These are phyloP conservation scores for Pythium brassicae DNA, from an alignment of 352 stramenopile species.

Conservation along the genomic window DNA sequence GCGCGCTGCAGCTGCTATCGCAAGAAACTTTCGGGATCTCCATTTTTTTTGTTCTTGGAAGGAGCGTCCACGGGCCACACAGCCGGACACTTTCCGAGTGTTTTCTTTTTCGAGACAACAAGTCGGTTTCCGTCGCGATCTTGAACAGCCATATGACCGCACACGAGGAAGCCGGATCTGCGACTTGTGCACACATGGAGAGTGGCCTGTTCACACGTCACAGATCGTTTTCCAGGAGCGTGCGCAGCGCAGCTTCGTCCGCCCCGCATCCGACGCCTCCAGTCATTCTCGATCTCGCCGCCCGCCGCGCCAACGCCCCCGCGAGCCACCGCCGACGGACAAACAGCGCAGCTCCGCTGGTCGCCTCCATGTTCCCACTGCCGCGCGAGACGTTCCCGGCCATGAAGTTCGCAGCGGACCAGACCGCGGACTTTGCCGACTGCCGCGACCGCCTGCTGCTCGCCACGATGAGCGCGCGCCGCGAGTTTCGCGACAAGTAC, in stretches of 20 bases:
- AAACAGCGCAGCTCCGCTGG: no score
- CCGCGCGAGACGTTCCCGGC: constrained; percentile 17
- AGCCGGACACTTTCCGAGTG: neutral
- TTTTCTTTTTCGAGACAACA: neutral
- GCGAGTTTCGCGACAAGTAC: constrained; percentile 20
- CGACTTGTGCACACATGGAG: neutral
- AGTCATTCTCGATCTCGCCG: neutral
- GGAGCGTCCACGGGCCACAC: no score
- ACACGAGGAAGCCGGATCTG: neutral
- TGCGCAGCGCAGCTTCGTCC: neutral
- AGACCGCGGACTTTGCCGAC: constrained; percentile 16
- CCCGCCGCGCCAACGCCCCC: no score
- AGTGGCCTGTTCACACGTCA: neutral
- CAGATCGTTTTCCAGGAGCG: neutral
- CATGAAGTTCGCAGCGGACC: constrained; percentile 26
- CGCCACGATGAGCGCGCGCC: constrained; percentile 20
- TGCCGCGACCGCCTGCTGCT: constrained; percentile 22
- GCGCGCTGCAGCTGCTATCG: no score
- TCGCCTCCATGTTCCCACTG: constrained; percentile 15
- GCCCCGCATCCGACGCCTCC: neutral
- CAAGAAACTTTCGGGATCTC: no score
- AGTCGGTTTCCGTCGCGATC: neutral
- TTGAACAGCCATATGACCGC: constrained; percentile 2
- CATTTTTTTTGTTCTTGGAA: no score
- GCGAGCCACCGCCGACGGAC: no score